Percentiles rank a stretch among this genome's conserved stretches.
Conservation (phyloP, 768 basidiomycete genomes). For the Collybiopsis luxurians region DNA sequence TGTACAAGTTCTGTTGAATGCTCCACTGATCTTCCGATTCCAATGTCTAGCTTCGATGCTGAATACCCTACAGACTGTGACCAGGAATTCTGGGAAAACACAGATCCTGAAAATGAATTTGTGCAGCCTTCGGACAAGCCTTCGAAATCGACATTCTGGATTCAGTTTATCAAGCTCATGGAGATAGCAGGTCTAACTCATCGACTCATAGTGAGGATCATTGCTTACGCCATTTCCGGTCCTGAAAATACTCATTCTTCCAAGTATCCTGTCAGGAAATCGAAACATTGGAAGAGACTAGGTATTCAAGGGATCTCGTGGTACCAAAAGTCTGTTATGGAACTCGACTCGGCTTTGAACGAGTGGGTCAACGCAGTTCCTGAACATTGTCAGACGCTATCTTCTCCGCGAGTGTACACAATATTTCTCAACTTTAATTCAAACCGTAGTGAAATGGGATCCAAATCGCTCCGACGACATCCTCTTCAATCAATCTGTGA, state of each 20-base stretch:
- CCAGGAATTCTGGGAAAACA: conserved; percentile 55
- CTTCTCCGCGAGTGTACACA: conserved; percentile 16
- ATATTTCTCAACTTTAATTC: background rate
- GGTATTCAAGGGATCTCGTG: background rate
- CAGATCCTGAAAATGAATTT: conserved; percentile 27
- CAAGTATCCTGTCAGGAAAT: conserved; percentile 2
- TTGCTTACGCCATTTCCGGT: background rate
- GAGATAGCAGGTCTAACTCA: conserved; percentile 49
- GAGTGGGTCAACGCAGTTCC: conserved; percentile 57
- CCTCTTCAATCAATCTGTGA: conserved; percentile 46
- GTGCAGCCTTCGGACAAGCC: conserved; percentile 40
- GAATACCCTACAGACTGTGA: conserved; percentile 55
- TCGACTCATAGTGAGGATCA: conserved; percentile 42
- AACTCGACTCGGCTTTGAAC: conserved; percentile 53
- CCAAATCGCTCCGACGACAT: conserved; percentile 31
- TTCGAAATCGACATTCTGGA: conserved; percentile 26
- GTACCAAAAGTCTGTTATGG: background rate
- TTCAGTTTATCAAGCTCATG: conserved; percentile 37
- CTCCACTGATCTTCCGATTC: conserved; percentile 29
- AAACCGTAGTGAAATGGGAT: conserved; percentile 41
- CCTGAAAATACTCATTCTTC: background rate
- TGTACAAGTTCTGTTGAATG: background rate
- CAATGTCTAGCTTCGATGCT: conserved; percentile 50
- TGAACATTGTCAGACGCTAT: conserved; percentile 23
- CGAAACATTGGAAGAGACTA: background rate